Evolutionary conservation across 495 filamentous ascomycete species (phyloP), one percentile per base, ranked within the genome.

Genomic region (Emericellopsis terricola): DNA sequence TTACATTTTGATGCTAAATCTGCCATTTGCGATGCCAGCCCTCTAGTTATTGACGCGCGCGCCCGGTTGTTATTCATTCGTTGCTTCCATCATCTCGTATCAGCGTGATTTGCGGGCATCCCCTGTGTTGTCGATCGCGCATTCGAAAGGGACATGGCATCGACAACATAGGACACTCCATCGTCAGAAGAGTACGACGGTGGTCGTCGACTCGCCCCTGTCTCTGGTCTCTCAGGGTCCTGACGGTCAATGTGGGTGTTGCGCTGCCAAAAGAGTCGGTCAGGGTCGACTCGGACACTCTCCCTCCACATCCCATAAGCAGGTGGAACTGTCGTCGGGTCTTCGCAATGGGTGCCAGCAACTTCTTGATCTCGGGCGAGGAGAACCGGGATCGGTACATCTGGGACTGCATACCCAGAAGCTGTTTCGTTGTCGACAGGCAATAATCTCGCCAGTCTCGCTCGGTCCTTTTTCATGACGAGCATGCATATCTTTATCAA

Each of bases 251-350:
- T 11, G 11, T 26, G 6, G 10, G 65, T 55, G 41, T 71, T 69
- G 28, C 76, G 65, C 48, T 73, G 65, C 82, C 82, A 91, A 51
- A 76, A 81, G 16, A 91, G 64, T 18, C 83, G 62, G 43, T 84
- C 68, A 1, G 82, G 82, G 45, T 91, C 75, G 21, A 82, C 74
- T 28, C 82, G 66, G 73, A 89, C 79, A 50, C 75, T 81, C 50
- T 71, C 68, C 38, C 80, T 60, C 83, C 82, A 93, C 8, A 80
- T 48, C 2, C 83, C 84, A 53, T 93, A 93, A n/a, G 82, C 81
- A 11, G 84, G 84, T 20, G 84, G 84, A 11, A 80, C 75, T 19
- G 64, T 38, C 48, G 73, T 74, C 26, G 63, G 59, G 1, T 59
- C 50, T 18, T 60, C 57, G 40, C 57, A 62, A 43, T 66, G 50